These are phyloP conservation scores for Claviceps lovelessii DNA, from an alignment of 2,329 filamentous ascomycete genomes.

Conservation along the genomic window DNA sequence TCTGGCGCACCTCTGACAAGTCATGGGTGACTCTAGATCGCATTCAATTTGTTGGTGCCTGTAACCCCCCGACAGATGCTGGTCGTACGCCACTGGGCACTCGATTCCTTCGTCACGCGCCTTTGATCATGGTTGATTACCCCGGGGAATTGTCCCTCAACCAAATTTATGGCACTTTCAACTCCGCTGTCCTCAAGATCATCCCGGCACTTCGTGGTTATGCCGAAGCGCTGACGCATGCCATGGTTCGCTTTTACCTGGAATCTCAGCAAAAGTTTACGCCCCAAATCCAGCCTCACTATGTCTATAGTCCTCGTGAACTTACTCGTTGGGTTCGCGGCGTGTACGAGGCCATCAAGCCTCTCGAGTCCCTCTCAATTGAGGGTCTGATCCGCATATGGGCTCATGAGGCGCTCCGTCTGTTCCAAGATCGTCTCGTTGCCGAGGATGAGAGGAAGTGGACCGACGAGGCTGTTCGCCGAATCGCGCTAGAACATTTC, in stretches of 20 bases:
- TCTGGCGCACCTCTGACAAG: slow-evolving; percentile 96
- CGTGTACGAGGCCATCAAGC: slow-evolving; percentile 90
- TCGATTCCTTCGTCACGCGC: slow-evolving; percentile 87
- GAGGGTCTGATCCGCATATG: slow-evolving; percentile 93
- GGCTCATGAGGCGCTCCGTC: slow-evolving; percentile 88
- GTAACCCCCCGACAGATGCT: slow-evolving; percentile 94
- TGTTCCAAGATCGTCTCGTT: slow-evolving; percentile 96
- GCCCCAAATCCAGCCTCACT: slow-evolving; percentile 92
- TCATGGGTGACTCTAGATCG: slow-evolving; percentile 95
- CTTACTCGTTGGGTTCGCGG: slow-evolving; percentile 95
- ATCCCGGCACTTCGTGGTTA: slow-evolving; percentile 91
- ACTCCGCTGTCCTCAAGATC: slow-evolving; percentile 89
- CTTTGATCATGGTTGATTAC: slow-evolving; percentile 99
- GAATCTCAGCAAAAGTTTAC: slow-evolving; percentile 93
- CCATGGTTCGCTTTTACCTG: slow-evolving; percentile 94
- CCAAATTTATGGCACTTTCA: slow-evolving; percentile 99
- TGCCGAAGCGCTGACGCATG: slow-evolving; percentile 80
- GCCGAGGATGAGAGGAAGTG: slow-evolving; percentile 86
- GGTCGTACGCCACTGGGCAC: slow-evolving; percentile 89
- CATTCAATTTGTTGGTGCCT: slow-evolving; percentile 97
- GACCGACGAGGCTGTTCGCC: slow-evolving; percentile 78
- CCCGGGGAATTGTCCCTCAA: slow-evolving; percentile 86
- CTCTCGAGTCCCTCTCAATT: slow-evolving; percentile 71
- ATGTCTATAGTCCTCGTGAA: slow-evolving; percentile 98
- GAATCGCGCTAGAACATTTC: slow-evolving; percentile 83